Conservation (phyloP, 2,329 filamentous ascomycete genomes). For the Aspergillus fumigatiaffinis region DNA sequence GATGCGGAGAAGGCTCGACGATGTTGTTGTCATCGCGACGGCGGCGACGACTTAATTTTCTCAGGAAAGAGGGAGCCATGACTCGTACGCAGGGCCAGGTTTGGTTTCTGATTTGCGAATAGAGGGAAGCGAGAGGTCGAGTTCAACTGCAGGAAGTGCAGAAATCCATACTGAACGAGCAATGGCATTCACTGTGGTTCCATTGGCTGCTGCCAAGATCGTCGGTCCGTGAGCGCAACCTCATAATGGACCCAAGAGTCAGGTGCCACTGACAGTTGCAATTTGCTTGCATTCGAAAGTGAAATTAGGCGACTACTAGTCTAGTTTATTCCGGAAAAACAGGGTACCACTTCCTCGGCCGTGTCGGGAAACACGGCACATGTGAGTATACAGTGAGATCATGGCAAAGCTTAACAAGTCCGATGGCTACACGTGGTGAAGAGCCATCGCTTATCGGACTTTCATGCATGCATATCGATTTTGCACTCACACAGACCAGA, state of each 20-base stretch:
- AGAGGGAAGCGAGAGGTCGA: not conserved
- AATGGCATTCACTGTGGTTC: not conserved
- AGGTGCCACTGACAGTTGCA: not conserved
- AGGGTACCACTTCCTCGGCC: not conserved
- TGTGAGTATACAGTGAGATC: not conserved
- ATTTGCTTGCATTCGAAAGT: not conserved
- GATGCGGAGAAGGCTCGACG: not conserved
- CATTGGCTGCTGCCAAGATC: not conserved
- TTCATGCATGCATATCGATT: not conserved
- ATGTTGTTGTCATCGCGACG: not conserved
- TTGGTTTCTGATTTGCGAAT: not conserved
- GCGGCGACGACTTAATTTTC: not conserved
- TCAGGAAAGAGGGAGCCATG: not conserved
- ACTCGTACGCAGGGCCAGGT: not conserved
- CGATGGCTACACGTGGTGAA: slow-evolving; percentile 4
- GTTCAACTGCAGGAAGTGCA: not conserved
- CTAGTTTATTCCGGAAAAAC: not conserved
- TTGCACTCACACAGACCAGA: no score
- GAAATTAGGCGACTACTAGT: not conserved
- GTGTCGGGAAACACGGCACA: slow-evolving; percentile 1
- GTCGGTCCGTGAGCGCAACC: not conserved
- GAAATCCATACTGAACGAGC: not conserved
- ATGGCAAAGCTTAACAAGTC: slow-evolving; percentile 3
- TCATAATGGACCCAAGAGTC: not conserved
- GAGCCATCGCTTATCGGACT: not conserved